Base-by-base conservation (phyloP, 192 early-diverging fungal genomes). In the Podila clonocystis region DNA sequence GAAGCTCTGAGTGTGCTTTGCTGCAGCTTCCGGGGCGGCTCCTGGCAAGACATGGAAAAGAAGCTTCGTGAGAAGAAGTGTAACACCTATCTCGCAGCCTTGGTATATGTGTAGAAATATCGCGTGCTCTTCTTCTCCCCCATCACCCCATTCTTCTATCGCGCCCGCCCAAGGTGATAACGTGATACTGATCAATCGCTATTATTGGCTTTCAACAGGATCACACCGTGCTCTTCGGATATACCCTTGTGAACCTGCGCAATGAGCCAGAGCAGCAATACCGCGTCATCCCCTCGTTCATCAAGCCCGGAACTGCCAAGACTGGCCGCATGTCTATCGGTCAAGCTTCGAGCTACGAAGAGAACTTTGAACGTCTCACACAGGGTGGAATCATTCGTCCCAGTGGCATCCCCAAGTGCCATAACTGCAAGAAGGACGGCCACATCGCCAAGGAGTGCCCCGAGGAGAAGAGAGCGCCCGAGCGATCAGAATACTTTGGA, bases 351-450 rank as follows among this genome's bases (percentile, higher is more conserved):
- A 72, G 50, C 50, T 72, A 72, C 20, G 70, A 79, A 22, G 75
- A 79, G 30, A 79, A 79, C 61, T 59, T 67, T 36, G 30, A 34
- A 8, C 63, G 75, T 50, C 65, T 79, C 30, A 65, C 65, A 0
- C 15, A 45, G 4, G 69, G 59, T 0, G 75, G 75, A 8, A 65
- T 79, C 4, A 70, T 79, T 17, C 69, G 69, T n/a, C 65, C 75
- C 19, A 79, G 75, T 28, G 69, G 75, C 15, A 22, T 79, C n/a
- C 69, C 71, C 52, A 62, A 68, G 58, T 88, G 89, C 74, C 79
- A 82, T 80, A 82, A 74, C 70, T 91, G 88, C 70, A 70, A 83
- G 69, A 33, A 88, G 75, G 63, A 63, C n/a, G 89, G 89, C 50
- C 89, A 91, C 55, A 59, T 71, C 36, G 65, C 72, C 17, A 63